Evolutionary conservation across 331 rosid genomes (phyloP).

Genomic region (Malus hybrid): DNA sequence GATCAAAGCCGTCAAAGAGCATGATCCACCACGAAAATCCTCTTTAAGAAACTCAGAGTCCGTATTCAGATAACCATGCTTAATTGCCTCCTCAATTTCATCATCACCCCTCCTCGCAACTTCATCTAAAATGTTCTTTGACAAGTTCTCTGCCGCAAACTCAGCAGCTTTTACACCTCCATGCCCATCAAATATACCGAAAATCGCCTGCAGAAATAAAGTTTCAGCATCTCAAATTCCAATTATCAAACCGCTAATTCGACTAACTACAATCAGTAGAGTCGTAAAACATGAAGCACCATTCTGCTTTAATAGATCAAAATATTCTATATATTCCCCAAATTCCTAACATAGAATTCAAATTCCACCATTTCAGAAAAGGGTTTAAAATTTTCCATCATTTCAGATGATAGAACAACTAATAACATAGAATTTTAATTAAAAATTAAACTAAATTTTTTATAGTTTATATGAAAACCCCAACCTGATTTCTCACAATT

Average conservation of each 20-base stretch:
- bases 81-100: constrained; percentile 29
- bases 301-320: no score
- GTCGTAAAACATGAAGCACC: background rate
- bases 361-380: background rate
- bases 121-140: constrained; percentile 19
- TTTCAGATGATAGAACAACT: background rate
- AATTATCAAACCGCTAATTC: background rate
- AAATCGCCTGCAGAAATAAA: constrained; percentile 29
- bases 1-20: constrained; percentile 37
- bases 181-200: constrained; percentile 53
- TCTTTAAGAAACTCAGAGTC: constrained; percentile 30
- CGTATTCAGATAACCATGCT: constrained; percentile 28
- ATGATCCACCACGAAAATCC: constrained; percentile 28
- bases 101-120: constrained; percentile 13
- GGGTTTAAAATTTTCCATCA: background rate
- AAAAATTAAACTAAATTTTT: background rate
- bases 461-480: background rate
- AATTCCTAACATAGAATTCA: no score
- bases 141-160: constrained; percentile 37
- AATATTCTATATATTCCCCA: no score
- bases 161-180: constrained; percentile 45
- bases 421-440: background rate
- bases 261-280: background rate
- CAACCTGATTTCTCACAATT: background rate
- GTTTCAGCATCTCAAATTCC: constrained; percentile 10